These are phyloP conservation scores for Silene coronaria DNA, from an alignment of 179 eudicot genomes.

Conservation along the genomic window DNA sequence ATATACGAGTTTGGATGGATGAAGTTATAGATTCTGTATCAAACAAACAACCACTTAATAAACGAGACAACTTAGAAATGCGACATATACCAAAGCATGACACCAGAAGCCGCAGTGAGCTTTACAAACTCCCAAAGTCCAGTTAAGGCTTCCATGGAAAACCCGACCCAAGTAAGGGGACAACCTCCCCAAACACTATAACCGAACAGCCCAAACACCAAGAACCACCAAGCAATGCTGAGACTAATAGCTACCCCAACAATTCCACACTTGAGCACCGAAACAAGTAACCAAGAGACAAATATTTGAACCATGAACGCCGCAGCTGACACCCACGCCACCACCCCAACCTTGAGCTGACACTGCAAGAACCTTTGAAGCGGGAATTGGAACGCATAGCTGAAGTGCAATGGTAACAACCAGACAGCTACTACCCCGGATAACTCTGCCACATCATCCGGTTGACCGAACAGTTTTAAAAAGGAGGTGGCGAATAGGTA, in stretches of 20 bases:
- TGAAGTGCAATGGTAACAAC: constrained; percentile 41
- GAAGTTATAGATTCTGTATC: no score
- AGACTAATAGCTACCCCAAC: constrained; percentile 30
- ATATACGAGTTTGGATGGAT: no score
- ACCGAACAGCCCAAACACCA: constrained; percentile 33
- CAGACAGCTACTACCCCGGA: constrained; percentile 31
- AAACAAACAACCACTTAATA: not conserved
- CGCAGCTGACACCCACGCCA: constrained; percentile 24
- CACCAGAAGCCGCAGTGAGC: constrained; percentile 33
- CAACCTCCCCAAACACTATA: constrained; percentile 36
- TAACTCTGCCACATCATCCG: constrained; percentile 33
- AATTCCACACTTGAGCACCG: constrained; percentile 28
- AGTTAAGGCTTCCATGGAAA: constrained; percentile 29
- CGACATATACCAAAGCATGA: constrained; percentile 32
- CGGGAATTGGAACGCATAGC: constrained; percentile 43
- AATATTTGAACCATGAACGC: constrained; percentile 25
- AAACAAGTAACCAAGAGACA: constrained; percentile 34
- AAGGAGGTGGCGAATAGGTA: constrained; percentile 47
- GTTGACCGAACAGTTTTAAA: constrained; percentile 36
- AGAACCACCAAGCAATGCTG: constrained; percentile 40
- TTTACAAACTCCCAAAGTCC: constrained; percentile 36
- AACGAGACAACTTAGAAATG: not conserved
- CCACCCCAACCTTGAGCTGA: constrained; percentile 30
- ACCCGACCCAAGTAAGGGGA: constrained; percentile 32
- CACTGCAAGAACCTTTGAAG: constrained; percentile 39